Evolutionary conservation across 2,329 filamentous ascomycete species (phyloP).

Genomic region (Xylaria sp.): DNA sequence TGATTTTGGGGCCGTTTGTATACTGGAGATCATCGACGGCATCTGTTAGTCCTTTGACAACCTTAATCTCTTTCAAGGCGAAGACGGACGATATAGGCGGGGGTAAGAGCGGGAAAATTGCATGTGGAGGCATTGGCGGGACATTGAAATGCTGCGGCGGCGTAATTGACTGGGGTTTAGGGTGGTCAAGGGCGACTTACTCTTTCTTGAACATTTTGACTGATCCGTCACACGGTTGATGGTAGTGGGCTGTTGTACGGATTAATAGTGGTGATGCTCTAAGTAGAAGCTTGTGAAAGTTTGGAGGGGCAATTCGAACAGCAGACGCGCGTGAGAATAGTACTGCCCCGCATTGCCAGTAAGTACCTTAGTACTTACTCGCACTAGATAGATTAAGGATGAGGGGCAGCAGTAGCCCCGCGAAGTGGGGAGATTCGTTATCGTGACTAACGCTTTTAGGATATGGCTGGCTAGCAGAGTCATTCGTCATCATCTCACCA

Average conservation of each 20-base stretch:
- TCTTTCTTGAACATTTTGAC: constrained; percentile 92
- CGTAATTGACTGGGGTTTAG: background rate
- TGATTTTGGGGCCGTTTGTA: constrained; percentile 82
- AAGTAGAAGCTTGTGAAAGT: constrained; percentile 47
- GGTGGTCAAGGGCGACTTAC: constrained; percentile 60
- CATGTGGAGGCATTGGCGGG: background rate
- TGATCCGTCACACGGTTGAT: constrained; percentile 26
- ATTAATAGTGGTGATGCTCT: constrained; percentile 30
- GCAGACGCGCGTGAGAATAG: constrained; percentile 19
- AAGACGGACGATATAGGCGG: background rate
- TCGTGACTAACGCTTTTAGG: background rate
- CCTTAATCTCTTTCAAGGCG: background rate
- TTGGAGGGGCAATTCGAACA: constrained; percentile 49
- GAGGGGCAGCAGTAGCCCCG: constrained; percentile 27
- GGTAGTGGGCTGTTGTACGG: constrained; percentile 23
- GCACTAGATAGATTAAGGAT: constrained; percentile 7
- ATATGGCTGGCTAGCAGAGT: background rate
- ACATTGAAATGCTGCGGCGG: background rate
- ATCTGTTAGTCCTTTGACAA: background rate
- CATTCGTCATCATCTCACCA: background rate
- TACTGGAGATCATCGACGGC: constrained; percentile 59
- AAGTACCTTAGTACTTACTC: background rate
- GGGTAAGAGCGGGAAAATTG: background rate
- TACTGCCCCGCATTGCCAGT: constrained; percentile 40
- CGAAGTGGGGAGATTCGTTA: constrained; percentile 9